Conservation (phyloP, 306 rosid genomes). For the Gynostemma pentaphyllum region DNA sequence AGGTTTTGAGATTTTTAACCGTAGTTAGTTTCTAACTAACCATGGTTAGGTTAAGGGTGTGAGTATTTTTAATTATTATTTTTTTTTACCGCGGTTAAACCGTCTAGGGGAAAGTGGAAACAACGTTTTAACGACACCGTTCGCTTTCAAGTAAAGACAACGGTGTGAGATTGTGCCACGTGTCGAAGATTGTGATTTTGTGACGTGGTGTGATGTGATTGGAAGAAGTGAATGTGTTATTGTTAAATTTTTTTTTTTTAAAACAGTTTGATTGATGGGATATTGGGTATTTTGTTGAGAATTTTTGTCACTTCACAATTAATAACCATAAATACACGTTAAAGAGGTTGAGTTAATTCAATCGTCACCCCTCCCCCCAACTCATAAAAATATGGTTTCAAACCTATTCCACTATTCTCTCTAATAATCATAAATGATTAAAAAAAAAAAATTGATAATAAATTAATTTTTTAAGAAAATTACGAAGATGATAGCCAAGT, state of each 20-base stretch:
- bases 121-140: constrained; percentile 5
- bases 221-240: not conserved
- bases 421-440: no score
- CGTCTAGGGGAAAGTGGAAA: not conserved
- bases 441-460: no score
- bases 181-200: not conserved
- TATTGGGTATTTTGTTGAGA: not conserved
- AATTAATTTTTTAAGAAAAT: no score
- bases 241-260: not conserved
- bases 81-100: constrained; percentile 10
- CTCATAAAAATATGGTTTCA: not conserved
- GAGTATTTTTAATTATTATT: not conserved
- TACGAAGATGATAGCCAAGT: no score
- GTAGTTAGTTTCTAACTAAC: constrained; percentile 11
- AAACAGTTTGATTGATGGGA: not conserved
- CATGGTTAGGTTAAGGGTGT: not conserved
- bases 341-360: no score
- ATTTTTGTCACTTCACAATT: not conserved
- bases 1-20: no score
- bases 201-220: not conserved
- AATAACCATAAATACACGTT: not conserved
- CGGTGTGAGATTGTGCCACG: not conserved
- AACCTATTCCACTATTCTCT: no score
- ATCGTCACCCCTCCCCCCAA: no score
- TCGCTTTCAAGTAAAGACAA: constrained; percentile 1